A percentile compares a stretch with the other conserved stretches of the same genome.
Evolutionary conservation across 345 rosid species (phyloP).

Genomic region (Triadica sebifera): DNA sequence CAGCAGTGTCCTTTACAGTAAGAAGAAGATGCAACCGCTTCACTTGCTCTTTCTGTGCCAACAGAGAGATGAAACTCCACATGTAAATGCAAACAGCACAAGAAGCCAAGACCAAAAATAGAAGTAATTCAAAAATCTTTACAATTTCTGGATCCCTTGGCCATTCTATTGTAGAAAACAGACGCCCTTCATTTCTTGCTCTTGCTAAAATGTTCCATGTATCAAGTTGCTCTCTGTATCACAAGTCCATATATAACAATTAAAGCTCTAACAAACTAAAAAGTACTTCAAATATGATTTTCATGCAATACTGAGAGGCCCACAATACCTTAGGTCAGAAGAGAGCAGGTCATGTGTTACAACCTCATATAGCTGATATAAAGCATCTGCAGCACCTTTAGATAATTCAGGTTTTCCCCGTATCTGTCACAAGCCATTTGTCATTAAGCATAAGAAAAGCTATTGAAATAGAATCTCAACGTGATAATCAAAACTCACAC

Average conservation of each 20-base stretch:
- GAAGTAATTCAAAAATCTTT: conserved; percentile 22
- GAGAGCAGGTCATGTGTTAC: conserved; percentile 89
- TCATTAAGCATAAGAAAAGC: conserved; percentile 1
- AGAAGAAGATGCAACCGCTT: conserved; percentile 95
- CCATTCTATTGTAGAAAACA: conserved; percentile 84
- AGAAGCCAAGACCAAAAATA: neutral
- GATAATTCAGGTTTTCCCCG: conserved; percentile 70
- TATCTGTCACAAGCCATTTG: conserved; percentile 51
- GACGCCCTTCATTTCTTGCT: conserved; percentile 83
- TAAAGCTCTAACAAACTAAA: conserved; percentile 8
- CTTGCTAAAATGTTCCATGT: conserved; percentile 89
- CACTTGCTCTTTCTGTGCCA: conserved; percentile 80
- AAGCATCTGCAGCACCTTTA: conserved; percentile 86
- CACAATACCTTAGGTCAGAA: conserved; percentile 66
- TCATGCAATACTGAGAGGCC: neutral
- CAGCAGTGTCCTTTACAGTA: conserved; percentile 89
- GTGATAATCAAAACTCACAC: neutral
- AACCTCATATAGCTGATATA: conserved; percentile 72
- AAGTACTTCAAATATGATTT: neutral
- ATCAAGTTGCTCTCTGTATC: conserved; percentile 85
- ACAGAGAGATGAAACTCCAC: conserved; percentile 18
- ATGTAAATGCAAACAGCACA: conserved; percentile 23
- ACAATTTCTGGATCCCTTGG: conserved; percentile 95
- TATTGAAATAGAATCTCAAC: neutral
- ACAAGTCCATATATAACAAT: conserved; percentile 17